Evolutionary conservation across 371 early-diverging fungal genomes (phyloP).

Genomic region (Chytridium lagenaria): DNA sequence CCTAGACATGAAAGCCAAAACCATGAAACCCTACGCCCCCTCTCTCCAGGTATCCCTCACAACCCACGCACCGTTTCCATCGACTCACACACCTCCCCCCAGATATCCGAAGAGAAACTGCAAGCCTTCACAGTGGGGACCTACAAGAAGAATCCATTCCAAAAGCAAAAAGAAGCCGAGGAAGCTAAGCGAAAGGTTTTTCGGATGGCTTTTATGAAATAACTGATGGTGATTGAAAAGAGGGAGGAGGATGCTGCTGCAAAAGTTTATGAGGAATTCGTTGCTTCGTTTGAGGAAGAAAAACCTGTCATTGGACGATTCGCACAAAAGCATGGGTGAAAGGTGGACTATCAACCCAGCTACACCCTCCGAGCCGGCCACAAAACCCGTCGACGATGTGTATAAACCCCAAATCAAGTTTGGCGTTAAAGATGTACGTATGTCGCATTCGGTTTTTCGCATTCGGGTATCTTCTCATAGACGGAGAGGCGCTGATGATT

Average conservation of each 20-base stretch:
- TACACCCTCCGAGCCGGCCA: slow-evolving; percentile 46
- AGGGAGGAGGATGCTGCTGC: slow-evolving; percentile 70
- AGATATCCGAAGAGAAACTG: slow-evolving; percentile 56
- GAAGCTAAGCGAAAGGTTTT: slow-evolving; percentile 73
- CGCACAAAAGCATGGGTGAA: slow-evolving; percentile 66
- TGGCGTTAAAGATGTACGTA: slow-evolving; percentile 7
- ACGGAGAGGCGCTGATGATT: no score
- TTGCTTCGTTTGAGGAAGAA: slow-evolving; percentile 81
- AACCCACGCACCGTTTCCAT: no score
- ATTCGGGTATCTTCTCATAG: no score
- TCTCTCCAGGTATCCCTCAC: background rate
- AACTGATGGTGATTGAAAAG: slow-evolving; percentile 36
- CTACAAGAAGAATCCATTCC: slow-evolving; percentile 72
- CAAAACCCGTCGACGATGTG: slow-evolving; percentile 40
- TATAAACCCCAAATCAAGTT: slow-evolving; percentile 57
- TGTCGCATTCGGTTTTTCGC: no score
- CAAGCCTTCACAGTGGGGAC: slow-evolving; percentile 72
- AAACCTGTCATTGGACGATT: slow-evolving; percentile 18
- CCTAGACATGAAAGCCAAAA: background rate
- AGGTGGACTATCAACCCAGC: slow-evolving; percentile 62
- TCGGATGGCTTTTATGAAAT: background rate
- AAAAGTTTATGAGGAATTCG: slow-evolving; percentile 82
- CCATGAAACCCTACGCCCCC: slow-evolving; percentile 8
- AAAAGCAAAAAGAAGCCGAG: slow-evolving; percentile 76
- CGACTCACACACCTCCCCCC: background rate